A percentile compares a stretch with the other conserved stretches of the same genome.
phyloP scores from a whole-genome alignment of 2,329 filamentous ascomycete species.

The Trichoderma gracile region DNA sequence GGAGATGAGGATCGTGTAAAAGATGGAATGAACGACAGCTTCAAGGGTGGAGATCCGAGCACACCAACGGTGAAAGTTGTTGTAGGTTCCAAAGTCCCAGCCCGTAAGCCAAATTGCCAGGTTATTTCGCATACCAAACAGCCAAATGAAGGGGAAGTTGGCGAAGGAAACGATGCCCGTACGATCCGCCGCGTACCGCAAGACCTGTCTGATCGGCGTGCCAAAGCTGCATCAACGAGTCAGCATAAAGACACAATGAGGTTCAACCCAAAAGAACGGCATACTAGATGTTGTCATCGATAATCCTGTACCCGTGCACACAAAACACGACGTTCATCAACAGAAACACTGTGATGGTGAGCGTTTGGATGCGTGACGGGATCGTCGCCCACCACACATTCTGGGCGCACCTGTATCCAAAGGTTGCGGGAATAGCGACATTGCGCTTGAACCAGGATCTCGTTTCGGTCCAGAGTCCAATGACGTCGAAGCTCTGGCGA shows the following conservation, averaged over 20 bases:
- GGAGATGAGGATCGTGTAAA: conserved; percentile 54
- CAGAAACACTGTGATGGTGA: conserved; percentile 43
- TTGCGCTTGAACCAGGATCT: conserved; percentile 38
- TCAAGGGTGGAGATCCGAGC: conserved; percentile 63
- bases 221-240: conserved; percentile 38
- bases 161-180: conserved; percentile 65
- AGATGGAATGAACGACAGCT: conserved; percentile 62
- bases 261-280: conserved; percentile 11
- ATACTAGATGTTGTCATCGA: conserved; percentile 45
- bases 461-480: conserved; percentile 13
- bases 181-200: conserved; percentile 62
- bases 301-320: conserved; percentile 42
- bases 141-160: conserved; percentile 64
- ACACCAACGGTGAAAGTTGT: conserved; percentile 66
- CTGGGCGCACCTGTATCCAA: conserved; percentile 46
- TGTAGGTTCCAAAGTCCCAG: conserved; percentile 68
- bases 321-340: conserved; percentile 43
- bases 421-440: conserved; percentile 45
- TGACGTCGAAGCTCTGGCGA: conserved; percentile 6
- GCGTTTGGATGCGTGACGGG: conserved; percentile 46
- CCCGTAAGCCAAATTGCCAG: conserved; percentile 65
- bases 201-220: conserved; percentile 38
- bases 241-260: background rate
- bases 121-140: conserved; percentile 69
- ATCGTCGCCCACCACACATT: conserved; percentile 49